Conservation (phyloP, 1,139 yeast species). For the Yamadazyma diospyri region DNA sequence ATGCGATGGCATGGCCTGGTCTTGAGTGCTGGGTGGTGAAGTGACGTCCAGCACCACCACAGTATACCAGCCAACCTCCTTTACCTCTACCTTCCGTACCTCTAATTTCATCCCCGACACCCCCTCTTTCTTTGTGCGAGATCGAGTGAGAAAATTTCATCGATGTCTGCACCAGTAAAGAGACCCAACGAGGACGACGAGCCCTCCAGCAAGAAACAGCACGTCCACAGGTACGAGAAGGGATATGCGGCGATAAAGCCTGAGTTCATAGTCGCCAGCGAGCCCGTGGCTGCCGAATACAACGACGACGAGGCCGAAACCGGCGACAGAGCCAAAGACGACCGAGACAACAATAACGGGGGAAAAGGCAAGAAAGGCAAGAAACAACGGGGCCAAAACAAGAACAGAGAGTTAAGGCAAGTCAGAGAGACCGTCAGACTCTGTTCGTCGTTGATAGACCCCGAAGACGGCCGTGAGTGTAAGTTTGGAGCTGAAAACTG, state of each 20-base stretch:
- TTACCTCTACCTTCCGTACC: no score
- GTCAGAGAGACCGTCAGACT: slow-evolving; percentile 60
- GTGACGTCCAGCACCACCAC: no score
- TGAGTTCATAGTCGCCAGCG: slow-evolving; percentile 45
- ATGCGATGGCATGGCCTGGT: no score
- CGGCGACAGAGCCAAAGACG: slow-evolving; percentile 32
- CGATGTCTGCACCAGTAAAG: slow-evolving; percentile 14
- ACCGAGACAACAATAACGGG: slow-evolving; percentile 22
- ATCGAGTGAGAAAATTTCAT: slow-evolving; percentile 1
- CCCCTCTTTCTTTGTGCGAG: no score
- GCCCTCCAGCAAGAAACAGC: slow-evolving; percentile 21
- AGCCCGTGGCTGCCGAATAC: slow-evolving; percentile 34
- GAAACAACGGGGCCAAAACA: slow-evolving; percentile 82
- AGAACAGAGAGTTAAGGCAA: slow-evolving; percentile 77
- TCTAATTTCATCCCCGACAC: no score
- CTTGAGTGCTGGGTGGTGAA: no score
- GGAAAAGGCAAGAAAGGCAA: slow-evolving; percentile 18
- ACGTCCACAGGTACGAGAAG: slow-evolving; percentile 21
- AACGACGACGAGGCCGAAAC: slow-evolving; percentile 50
- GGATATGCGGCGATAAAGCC: slow-evolving; percentile 69
- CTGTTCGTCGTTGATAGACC: slow-evolving; percentile 61
- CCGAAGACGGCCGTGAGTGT: slow-evolving; percentile 49
- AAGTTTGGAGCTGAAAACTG: slow-evolving; percentile 69
- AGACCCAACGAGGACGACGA: slow-evolving; percentile 19
- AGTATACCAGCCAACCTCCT: no score